Evolutionary conservation across 306 rosid species (phyloP).

Genomic region (Glycine soja): DNA sequence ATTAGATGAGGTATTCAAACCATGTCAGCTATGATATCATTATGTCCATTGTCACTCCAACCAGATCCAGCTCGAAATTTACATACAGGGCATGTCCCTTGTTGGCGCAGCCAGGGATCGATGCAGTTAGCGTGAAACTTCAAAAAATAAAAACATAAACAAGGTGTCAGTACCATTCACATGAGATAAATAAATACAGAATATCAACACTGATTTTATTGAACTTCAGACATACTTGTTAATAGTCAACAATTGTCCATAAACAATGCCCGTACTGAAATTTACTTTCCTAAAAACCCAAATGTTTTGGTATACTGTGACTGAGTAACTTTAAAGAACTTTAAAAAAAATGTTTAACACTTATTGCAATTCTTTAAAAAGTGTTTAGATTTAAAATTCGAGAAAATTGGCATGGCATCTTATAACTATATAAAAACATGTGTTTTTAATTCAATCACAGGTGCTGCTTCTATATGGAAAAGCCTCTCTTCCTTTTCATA

Average conservation of each 20-base stretch:
- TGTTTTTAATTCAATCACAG: background rate
- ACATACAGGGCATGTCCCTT: slow-evolving; percentile 95
- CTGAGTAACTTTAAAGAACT: background rate
- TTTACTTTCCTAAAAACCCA: no score
- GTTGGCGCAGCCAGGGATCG: slow-evolving; percentile 96
- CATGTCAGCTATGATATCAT: slow-evolving; percentile 64
- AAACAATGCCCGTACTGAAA: no score
- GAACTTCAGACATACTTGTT: no score
- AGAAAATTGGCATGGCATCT: background rate
- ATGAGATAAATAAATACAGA: background rate
- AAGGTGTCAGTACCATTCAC: slow-evolving; percentile 6
- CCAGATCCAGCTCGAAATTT: slow-evolving; percentile 80
- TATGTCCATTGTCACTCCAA: slow-evolving; percentile 72
- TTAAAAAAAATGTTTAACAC: background rate
- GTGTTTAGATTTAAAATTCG: slow-evolving; percentile 13
- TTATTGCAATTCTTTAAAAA: no score
- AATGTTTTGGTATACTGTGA: no score
- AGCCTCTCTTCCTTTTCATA: background rate
- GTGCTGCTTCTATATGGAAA: slow-evolving; percentile 14
- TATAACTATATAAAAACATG: background rate
- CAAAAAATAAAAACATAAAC: slow-evolving; percentile 34
- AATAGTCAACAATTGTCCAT: no score
- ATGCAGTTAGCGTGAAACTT: slow-evolving; percentile 93
- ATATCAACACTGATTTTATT: no score
- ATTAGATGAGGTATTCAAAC: slow-evolving; percentile 55